Evolutionary conservation across 2,329 filamentous ascomycete species (phyloP), one percentile per base, ranked within the genome.

Genomic region (Cadophora gregata): DNA sequence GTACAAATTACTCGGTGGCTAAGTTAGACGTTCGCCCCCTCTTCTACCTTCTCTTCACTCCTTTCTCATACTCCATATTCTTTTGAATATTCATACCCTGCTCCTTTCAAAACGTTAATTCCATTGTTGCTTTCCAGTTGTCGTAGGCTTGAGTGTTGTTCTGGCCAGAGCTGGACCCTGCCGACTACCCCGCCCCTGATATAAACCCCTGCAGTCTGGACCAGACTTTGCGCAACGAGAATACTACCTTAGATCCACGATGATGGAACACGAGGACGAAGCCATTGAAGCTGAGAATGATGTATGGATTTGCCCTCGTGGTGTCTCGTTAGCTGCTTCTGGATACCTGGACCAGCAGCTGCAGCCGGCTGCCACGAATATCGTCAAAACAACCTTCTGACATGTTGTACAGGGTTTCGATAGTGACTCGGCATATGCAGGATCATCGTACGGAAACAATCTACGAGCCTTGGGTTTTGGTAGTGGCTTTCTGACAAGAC

Each of bases 361-460:
- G 14, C 16, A 31, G 36, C 27, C 38, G 16, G 19, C 19, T 19
- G 24, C 16, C 42, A 29, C 10, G 58, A 24, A 38, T 25, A 60
- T 19, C 38, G 24, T 31, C 27, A 38, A 48, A 36, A 29, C 42
- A 38, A 42, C 21, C 19, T 31, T 60, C 38, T 58, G 36, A 45
- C 38, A 38, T 48, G 24, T 42, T 65, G 25, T 33, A 53, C 59
- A 71, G 69, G 48, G 65, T 55, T 69, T 66, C 38, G 69, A 71
- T 47, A 64, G 59, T 24, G 69, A 71, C 60, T 69, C 67, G n/a
- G 69, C 69, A 21, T 71, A 71, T 67, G 69, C 66, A 14, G 66
- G 68, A 14, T 68, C 66, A 7, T 61, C 67, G 68, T 70, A 67
- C 47, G 66, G 21, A 14, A 53, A 59, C 14, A 16, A 8, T 27